These are phyloP conservation scores for Flaveria floridana DNA, from an alignment of 140 eudicot species.

Conservation along the genomic window DNA sequence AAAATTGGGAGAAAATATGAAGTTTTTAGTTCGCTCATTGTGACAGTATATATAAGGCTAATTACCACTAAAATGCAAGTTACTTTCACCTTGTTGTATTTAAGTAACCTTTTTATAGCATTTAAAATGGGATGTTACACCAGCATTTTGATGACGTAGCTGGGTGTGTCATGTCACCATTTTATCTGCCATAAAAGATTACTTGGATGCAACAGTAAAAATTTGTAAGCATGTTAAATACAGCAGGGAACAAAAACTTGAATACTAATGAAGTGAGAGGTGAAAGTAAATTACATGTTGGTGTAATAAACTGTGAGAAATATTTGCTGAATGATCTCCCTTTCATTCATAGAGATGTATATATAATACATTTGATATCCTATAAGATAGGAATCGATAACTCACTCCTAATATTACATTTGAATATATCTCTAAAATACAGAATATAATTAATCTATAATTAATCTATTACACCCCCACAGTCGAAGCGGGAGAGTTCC, in stretches of 20 bases:
- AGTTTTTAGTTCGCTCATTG: not conserved
- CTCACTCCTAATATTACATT: no score
- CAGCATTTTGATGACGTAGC: not conserved
- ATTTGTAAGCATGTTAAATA: not conserved
- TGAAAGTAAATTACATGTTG: not conserved
- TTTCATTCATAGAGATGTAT: no score
- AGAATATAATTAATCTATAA: no score
- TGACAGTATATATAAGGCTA: no score
- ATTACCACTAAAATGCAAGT: not conserved
- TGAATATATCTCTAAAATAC: no score
- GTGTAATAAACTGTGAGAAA: no score
- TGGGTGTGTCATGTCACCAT: not conserved
- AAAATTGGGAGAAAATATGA: not conserved
- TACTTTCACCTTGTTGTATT: not conserved
- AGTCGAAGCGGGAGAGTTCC: no score
- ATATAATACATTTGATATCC: no score
- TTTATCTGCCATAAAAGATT: not conserved
- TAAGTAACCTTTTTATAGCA: not conserved
- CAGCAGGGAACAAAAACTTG: not conserved
- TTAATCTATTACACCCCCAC: no score
- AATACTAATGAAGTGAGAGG: not conserved
- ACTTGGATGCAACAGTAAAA: not conserved
- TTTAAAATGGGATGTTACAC: not conserved
- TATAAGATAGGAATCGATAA: no score
- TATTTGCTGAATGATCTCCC: no score